A percentile compares a stretch with the other conserved stretches of the same genome.
Evolutionary conservation across 1,139 yeast species (phyloP).

Genomic region (Meyerozyma elateridarum): DNA sequence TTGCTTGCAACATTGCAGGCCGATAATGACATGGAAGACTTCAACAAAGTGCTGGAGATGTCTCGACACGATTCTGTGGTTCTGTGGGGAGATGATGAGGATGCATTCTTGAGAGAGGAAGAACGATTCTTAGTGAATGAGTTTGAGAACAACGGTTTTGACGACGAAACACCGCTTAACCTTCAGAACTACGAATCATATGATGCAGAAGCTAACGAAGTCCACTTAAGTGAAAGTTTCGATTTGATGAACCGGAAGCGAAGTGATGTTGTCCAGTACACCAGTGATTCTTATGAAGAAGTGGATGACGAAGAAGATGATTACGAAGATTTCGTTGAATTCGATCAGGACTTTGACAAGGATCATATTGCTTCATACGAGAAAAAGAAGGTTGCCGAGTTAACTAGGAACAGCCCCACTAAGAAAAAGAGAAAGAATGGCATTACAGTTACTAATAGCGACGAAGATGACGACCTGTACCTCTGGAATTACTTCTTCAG

Average conservation of each 20-base stretch:
- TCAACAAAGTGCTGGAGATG: constrained; percentile 15
- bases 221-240: constrained; percentile 1
- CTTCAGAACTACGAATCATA: constrained; percentile 4
- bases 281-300: constrained; percentile 12
- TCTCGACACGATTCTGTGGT: constrained; percentile 38
- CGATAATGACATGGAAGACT: constrained; percentile 54
- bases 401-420: constrained; percentile 8
- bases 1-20: constrained; percentile 65
- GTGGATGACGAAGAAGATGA: constrained; percentile 21
- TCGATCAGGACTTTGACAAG: constrained; percentile 12
- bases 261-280: too few species aligned
- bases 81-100: constrained; percentile 46
- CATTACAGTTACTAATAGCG: constrained; percentile 22
- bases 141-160: constrained; percentile 46
- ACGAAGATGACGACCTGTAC: constrained; percentile 50
- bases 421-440: constrained; percentile 13
- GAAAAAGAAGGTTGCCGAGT: constrained; percentile 10
- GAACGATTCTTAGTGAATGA: constrained; percentile 45
- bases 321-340: constrained; percentile 16
- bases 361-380: constrained; percentile 8
- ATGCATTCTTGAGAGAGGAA: constrained; percentile 43
- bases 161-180: constrained; percentile 24
- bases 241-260: constrained; percentile 1
- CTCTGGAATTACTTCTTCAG: constrained; percentile 54
- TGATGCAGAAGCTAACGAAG: constrained; percentile 1